Evolutionary conservation across 2,329 filamentous ascomycete species (phyloP).

Genomic region (Aspergillus bombycis): DNA sequence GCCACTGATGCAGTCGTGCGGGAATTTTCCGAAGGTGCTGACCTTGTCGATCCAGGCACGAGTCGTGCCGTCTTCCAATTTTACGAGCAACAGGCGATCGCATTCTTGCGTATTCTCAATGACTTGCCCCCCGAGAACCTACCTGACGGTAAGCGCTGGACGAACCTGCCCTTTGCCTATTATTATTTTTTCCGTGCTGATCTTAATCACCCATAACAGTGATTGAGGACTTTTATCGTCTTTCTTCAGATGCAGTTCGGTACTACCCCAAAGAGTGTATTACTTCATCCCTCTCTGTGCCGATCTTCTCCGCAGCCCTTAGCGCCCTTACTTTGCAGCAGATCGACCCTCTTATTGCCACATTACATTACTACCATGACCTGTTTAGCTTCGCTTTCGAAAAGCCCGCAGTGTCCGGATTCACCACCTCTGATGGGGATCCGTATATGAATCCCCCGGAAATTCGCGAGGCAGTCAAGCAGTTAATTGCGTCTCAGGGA

Average conservation of each 20-base stretch:
- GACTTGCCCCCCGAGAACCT: constrained; percentile 78
- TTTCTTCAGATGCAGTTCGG: constrained; percentile 86
- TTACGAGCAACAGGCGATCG: constrained; percentile 89
- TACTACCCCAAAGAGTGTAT: constrained; percentile 89
- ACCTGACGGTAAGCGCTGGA: constrained; percentile 60
- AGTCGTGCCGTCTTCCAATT: constrained; percentile 89
- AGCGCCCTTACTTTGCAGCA: constrained; percentile 88
- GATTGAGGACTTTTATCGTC: constrained; percentile 95
- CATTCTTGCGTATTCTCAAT: constrained; percentile 85
- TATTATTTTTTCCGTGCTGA: constrained; percentile 9
- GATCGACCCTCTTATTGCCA: constrained; percentile 85
- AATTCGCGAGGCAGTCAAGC: constrained; percentile 72
- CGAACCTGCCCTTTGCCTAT: neutral
- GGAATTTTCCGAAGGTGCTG: constrained; percentile 89
- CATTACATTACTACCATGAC: constrained; percentile 90
- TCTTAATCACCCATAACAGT: constrained; percentile 50
- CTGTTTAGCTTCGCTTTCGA: constrained; percentile 84
- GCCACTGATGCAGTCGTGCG: constrained; percentile 92
- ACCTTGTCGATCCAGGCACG: constrained; percentile 79
- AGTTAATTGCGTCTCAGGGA: constrained; percentile 70
- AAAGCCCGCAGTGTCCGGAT: constrained; percentile 60
- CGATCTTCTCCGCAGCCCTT: constrained; percentile 84
- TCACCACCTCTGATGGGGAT: constrained; percentile 64
- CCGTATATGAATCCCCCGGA: constrained; percentile 66
- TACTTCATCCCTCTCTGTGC: constrained; percentile 73